phyloP scores from a whole-genome alignment of 176 grass and related monocot species.

The Triticum turgidum region DNA sequence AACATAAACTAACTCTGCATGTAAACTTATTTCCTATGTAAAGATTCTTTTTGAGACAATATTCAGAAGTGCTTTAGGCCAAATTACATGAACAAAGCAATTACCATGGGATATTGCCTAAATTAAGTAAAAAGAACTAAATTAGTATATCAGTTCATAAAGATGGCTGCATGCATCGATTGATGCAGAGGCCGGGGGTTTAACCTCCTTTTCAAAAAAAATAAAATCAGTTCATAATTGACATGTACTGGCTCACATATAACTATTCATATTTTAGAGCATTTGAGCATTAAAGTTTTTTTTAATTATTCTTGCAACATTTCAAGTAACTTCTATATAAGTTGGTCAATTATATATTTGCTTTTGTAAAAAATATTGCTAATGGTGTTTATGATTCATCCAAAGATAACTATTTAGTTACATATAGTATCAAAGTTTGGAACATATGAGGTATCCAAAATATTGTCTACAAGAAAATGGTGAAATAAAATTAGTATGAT shows the following conservation, averaged over 20 bases:
- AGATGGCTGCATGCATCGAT: too few species aligned
- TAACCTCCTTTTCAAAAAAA: too few species aligned
- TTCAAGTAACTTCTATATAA: not conserved
- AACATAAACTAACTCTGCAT: too few species aligned
- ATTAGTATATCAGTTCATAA: not conserved
- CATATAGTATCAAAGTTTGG: not conserved
- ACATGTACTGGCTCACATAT: not conserved
- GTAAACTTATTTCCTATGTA: not conserved
- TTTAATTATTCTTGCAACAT: not conserved
- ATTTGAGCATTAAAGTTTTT: not conserved
- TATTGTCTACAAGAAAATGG: not conserved
- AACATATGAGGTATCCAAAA: not conserved
- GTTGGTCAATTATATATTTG: not conserved
- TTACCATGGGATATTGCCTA: not conserved
- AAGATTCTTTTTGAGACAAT: not conserved
- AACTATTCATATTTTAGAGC: not conserved
- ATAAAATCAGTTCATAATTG: not conserved
- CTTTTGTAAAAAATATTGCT: not conserved
- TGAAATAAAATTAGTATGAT: not conserved
- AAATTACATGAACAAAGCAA: not conserved
- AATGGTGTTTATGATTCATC: not conserved
- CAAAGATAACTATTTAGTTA: not conserved
- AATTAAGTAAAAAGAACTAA: not conserved
- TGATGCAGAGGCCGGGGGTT: too few species aligned
- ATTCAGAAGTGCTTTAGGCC: not conserved